Conservation (phyloP, 192 early-diverging fungal species). For the Umbelopsis ramanniana region DNA sequence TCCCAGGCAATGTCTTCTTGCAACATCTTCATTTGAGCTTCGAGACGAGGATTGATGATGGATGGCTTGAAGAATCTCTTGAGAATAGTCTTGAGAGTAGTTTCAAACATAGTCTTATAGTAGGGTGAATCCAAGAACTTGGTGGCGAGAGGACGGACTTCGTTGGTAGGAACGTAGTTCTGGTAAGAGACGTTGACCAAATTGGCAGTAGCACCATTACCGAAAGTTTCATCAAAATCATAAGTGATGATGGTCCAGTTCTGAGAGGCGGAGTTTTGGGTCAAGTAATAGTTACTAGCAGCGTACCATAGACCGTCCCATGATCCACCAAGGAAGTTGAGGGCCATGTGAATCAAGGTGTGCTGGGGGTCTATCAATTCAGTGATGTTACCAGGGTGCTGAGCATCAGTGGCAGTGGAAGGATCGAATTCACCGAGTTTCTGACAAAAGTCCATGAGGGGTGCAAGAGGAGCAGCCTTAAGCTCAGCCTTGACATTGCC, state of each 20-base stretch:
- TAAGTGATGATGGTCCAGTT: slow-evolving; percentile 48
- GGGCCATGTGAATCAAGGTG: slow-evolving; percentile 36
- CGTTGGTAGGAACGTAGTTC: slow-evolving; percentile 37
- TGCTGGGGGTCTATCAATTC: slow-evolving; percentile 29
- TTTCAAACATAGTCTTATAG: slow-evolving; percentile 44
- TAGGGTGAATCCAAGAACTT: slow-evolving; percentile 31
- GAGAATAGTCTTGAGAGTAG: slow-evolving; percentile 44
- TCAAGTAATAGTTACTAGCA: slow-evolving; percentile 50
- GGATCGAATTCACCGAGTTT: slow-evolving; percentile 13
- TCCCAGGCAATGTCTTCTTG: slow-evolving; percentile 49
- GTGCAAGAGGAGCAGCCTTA: slow-evolving; percentile 22
- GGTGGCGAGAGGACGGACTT: slow-evolving; percentile 38
- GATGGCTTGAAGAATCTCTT: slow-evolving; percentile 48
- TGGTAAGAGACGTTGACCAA: slow-evolving; percentile 36
- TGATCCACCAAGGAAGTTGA: slow-evolving; percentile 44
- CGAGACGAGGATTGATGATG: slow-evolving; percentile 38
- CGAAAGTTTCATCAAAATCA: slow-evolving; percentile 51
- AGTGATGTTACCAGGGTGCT: slow-evolving; percentile 19
- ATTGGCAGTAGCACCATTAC: slow-evolving; percentile 31
- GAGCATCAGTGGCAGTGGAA: slow-evolving; percentile 18
- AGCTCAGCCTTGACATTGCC: slow-evolving; percentile 8
- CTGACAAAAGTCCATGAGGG: slow-evolving; percentile 30
- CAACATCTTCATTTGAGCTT: slow-evolving; percentile 44
- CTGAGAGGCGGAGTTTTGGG: slow-evolving; percentile 38
- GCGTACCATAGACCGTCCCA: slow-evolving; percentile 48